These are phyloP conservation scores for Puccinellia tenuiflora DNA, from an alignment of 176 grass and related monocot species.

Conservation along the genomic window DNA sequence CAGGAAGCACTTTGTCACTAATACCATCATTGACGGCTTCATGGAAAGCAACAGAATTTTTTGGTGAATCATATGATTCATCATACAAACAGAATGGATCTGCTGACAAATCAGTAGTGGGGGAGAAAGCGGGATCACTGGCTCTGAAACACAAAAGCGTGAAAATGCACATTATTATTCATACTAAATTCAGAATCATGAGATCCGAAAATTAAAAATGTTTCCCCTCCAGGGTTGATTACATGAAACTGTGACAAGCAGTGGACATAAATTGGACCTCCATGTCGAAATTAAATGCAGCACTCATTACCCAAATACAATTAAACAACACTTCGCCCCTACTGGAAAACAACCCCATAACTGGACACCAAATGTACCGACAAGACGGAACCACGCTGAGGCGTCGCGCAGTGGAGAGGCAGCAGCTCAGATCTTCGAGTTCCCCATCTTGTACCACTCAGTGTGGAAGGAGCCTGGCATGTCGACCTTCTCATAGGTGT, in stretches of 20 bases:
- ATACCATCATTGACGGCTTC: no score
- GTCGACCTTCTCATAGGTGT: constrained; percentile 75
- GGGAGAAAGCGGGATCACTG: not conserved
- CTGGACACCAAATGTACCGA: no score
- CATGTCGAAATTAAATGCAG: not conserved
- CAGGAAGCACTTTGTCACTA: no score
- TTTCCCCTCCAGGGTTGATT: constrained; percentile 12
- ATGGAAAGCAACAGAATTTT: not conserved
- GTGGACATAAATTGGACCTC: not conserved
- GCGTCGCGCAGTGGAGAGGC: no score
- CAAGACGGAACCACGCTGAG: no score
- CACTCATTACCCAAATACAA: not conserved
- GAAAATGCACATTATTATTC: constrained; percentile 43
- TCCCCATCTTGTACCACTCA: no score
- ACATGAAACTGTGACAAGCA: not conserved
- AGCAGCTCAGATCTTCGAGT: no score
- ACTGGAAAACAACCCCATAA: no score
- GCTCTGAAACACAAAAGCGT: not conserved
- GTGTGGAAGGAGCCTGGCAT: no score
- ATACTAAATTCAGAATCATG: constrained; percentile 10
- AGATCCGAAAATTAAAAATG: not conserved
- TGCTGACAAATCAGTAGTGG: not conserved
- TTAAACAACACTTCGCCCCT: constrained; percentile 11
- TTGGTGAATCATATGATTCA: not conserved
- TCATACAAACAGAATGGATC: not conserved